phyloP scores from a whole-genome alignment of 345 rosid genomes.

The Sapria himalayana region DNA sequence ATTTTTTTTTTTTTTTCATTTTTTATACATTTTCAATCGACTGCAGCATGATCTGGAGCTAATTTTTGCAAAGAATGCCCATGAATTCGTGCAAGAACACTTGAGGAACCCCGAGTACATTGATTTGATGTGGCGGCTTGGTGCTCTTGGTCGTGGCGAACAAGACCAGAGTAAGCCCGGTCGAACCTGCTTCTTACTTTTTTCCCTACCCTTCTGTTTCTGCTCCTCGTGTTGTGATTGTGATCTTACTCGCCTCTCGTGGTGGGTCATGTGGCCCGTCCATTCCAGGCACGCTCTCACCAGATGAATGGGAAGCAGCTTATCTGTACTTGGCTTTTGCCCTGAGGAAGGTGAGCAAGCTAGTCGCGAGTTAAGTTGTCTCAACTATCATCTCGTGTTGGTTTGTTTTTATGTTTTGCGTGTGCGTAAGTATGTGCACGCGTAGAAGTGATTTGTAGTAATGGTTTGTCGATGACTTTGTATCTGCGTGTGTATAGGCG shows the following conservation, averaged over 20 bases:
- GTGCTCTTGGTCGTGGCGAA: slow-evolving; percentile 91
- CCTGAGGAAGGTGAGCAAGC: slow-evolving; percentile 46
- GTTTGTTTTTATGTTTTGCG: not conserved
- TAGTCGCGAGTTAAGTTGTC: not conserved
- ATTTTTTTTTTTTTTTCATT: not conserved
- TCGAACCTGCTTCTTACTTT: not conserved
- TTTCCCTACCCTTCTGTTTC: not conserved
- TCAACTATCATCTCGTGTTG: too few species aligned
- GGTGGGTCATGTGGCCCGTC: not conserved
- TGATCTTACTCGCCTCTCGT: not conserved
- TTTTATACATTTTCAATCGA: not conserved
- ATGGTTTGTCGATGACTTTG: too few species aligned
- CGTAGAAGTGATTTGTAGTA: too few species aligned
- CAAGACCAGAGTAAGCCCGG: slow-evolving; percentile 59
- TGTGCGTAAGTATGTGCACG: too few species aligned
- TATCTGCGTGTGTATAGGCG: too few species aligned
- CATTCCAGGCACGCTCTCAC: slow-evolving; percentile 52
- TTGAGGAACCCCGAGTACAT: slow-evolving; percentile 51
- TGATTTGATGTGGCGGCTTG: slow-evolving; percentile 79
- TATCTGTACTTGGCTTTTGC: slow-evolving; percentile 72
- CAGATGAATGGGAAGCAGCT: slow-evolving; percentile 94
- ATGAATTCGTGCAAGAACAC: slow-evolving; percentile 74
- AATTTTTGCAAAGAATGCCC: slow-evolving; percentile 78
- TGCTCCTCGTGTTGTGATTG: not conserved
- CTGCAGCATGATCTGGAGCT: slow-evolving; percentile 74